phyloP scores from a whole-genome alignment of 148 eudicot genomes.

The Silene uniflora region DNA sequence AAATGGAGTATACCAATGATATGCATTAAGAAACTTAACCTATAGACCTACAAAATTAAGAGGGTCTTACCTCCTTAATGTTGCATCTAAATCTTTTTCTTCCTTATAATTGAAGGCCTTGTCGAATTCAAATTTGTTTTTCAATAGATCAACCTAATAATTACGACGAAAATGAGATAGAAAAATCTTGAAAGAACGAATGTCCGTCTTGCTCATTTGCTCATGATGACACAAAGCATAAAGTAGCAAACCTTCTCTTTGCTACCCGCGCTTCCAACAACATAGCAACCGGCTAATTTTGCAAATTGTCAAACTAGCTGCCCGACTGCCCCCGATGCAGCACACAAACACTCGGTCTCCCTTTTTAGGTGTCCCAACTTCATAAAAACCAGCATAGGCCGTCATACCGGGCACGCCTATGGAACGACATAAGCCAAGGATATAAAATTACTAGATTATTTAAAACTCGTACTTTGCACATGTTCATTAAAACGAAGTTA shows the following conservation, averaged over 20 bases:
- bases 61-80: constrained; percentile 40
- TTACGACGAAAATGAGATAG: not conserved
- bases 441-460: not conserved
- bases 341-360: constrained; percentile 51
- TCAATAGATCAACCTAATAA: constrained; percentile 45
- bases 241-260: constrained; percentile 40
- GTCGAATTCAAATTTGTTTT: constrained; percentile 49
- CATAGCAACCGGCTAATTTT: constrained; percentile 49
- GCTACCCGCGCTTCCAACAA: constrained; percentile 61
- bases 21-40: too few species aligned
- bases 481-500: too few species aligned
- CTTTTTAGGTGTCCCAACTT: constrained; percentile 43
- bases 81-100: constrained; percentile 50
- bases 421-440: constrained; percentile 1
- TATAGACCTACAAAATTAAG: not conserved
- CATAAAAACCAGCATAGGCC: constrained; percentile 51
- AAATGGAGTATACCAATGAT: too few species aligned
- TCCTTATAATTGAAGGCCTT: constrained; percentile 60
- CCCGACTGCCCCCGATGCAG: constrained; percentile 58
- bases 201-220: not conserved
- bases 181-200: too few species aligned
- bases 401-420: constrained; percentile 58
- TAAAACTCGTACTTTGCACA: too few species aligned
- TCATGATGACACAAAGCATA: not conserved
- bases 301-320: constrained; percentile 66